Evolutionary conservation across 2,329 filamentous ascomycete species (phyloP).

Genomic region (Microthyrium microscopicum): DNA sequence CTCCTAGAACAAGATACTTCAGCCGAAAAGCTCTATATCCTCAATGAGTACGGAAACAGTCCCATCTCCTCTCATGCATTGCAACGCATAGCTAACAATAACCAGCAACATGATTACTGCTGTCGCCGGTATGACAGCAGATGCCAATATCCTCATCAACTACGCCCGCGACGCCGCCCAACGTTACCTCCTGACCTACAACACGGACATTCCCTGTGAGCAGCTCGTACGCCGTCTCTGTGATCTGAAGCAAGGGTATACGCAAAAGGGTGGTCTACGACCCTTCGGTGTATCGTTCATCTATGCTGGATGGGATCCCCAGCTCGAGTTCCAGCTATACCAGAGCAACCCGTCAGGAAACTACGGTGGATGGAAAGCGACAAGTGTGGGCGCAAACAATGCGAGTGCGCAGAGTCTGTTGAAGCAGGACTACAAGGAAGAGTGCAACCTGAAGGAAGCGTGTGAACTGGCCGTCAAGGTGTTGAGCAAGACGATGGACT

Average conservation of each 20-base stretch:
- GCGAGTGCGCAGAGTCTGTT: conserved; percentile 90
- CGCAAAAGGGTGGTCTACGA: conserved; percentile 92
- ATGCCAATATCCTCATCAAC: conserved; percentile 99
- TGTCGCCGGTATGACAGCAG: conserved; percentile 96
- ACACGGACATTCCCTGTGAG: conserved; percentile 98
- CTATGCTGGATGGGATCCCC: conserved; percentile 94
- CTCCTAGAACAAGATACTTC: conserved; percentile 97
- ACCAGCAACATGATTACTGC: conserved; percentile 98
- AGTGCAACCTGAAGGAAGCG: conserved; percentile 88
- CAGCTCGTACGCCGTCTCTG: conserved; percentile 93
- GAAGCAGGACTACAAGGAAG: conserved; percentile 99
- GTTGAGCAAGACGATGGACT: conserved; percentile 99
- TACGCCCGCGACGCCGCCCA: conserved; percentile 95
- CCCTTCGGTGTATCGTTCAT: conserved; percentile 99
- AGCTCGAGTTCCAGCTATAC: conserved; percentile 95
- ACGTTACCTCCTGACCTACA: conserved; percentile 95
- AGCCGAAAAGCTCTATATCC: conserved; percentile 97
- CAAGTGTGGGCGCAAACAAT: conserved; percentile 94
- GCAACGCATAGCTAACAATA: neutral
- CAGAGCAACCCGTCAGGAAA: conserved; percentile 98
- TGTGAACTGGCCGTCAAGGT: conserved; percentile 98
- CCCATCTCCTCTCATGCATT: neutral
- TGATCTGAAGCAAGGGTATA: conserved; percentile 98
- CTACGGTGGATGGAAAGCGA: conserved; percentile 98
- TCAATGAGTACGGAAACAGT: conserved; percentile 64